Evolutionary conservation across 2,329 filamentous ascomycete genomes (phyloP).

Genomic region (Colletotrichum higginsianum): DNA sequence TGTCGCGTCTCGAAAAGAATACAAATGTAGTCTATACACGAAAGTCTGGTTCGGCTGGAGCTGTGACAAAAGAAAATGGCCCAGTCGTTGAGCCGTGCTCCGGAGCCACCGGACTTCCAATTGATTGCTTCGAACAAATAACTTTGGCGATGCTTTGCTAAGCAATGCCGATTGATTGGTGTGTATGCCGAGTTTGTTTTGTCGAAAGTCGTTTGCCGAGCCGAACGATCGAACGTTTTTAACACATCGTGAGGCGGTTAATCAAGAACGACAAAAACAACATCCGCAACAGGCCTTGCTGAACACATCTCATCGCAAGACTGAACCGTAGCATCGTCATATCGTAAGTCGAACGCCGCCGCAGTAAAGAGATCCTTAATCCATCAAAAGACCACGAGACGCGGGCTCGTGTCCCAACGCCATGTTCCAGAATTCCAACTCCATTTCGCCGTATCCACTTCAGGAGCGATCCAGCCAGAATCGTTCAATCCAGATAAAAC

Average conservation of each 20-base stretch:
- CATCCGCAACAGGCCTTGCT: slow-evolving; percentile 25
- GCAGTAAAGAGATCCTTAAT: slow-evolving; percentile 16
- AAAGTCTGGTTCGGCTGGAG: slow-evolving; percentile 26
- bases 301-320: slow-evolving; percentile 26
- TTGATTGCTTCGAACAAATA: slow-evolving; percentile 24
- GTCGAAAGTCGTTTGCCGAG: slow-evolving; percentile 8
- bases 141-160: slow-evolving; percentile 27
- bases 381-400: slow-evolving; percentile 17
- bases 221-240: slow-evolving; percentile 16
- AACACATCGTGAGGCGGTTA: slow-evolving; percentile 16
- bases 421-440: slow-evolving; percentile 29
- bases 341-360: slow-evolving; percentile 36
- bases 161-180: slow-evolving; percentile 18
- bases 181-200: slow-evolving; percentile 19
- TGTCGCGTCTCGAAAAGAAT: slow-evolving; percentile 27
- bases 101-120: slow-evolving; percentile 25
- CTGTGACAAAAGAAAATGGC: slow-evolving; percentile 30
- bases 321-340: slow-evolving; percentile 42
- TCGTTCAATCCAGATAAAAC: slow-evolving; percentile 45
- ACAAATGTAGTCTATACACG: slow-evolving; percentile 42
- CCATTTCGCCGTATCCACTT: slow-evolving; percentile 38
- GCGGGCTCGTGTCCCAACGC: slow-evolving; percentile 34
- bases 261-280: slow-evolving; percentile 36
- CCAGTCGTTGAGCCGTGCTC: slow-evolving; percentile 18
- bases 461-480: slow-evolving; percentile 45